Percentiles rank a stretch among this genome's conserved stretches.
These are phyloP conservation scores for Trichoderma sp. DNA, from an alignment of 2,329 filamentous ascomycete species.

Conservation along the genomic window DNA sequence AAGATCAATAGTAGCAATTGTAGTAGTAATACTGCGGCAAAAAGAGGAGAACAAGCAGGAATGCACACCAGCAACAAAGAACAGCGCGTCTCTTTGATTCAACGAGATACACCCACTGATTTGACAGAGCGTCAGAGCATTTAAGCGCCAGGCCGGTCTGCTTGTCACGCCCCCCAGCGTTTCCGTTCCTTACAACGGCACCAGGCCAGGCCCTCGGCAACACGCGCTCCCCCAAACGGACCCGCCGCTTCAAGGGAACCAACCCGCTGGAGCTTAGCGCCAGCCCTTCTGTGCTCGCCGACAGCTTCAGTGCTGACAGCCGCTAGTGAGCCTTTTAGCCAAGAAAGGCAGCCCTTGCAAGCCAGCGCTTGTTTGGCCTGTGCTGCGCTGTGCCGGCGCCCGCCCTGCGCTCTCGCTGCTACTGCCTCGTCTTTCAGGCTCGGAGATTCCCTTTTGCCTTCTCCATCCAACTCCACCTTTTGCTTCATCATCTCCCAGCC, in stretches of 20 bases:
- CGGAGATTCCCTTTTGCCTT: slow-evolving; percentile 26
- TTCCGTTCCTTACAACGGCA: neutral
- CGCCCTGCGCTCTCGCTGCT: slow-evolving; percentile 24
- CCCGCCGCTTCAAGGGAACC: neutral
- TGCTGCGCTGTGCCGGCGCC: neutral
- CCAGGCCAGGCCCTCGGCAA: slow-evolving; percentile 8
- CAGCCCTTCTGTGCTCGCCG: slow-evolving; percentile 13
- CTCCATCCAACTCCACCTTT: slow-evolving; percentile 27
- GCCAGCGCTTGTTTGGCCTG: neutral
- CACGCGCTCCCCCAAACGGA: neutral
- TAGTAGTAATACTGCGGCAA: neutral
- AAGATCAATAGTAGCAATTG: too few relatives aligned
- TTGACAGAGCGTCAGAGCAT: neutral
- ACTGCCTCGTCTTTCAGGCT: slow-evolving; percentile 40
- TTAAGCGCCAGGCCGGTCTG: neutral
- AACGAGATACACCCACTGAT: neutral
- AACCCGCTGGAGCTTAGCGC: slow-evolving; percentile 21
- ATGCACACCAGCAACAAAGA: neutral
- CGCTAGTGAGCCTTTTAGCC: slow-evolving; percentile 20
- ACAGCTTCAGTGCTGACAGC: slow-evolving; percentile 6
- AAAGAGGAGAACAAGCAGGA: neutral
- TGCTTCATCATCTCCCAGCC: slow-evolving; percentile 4
- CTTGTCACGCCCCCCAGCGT: slow-evolving; percentile 13
- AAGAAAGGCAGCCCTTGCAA: slow-evolving; percentile 14
- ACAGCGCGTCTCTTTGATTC: too few relatives aligned